Evolutionary conservation across 257 asterid genomes (phyloP).

Genomic region (Salvia rosmarinus): DNA sequence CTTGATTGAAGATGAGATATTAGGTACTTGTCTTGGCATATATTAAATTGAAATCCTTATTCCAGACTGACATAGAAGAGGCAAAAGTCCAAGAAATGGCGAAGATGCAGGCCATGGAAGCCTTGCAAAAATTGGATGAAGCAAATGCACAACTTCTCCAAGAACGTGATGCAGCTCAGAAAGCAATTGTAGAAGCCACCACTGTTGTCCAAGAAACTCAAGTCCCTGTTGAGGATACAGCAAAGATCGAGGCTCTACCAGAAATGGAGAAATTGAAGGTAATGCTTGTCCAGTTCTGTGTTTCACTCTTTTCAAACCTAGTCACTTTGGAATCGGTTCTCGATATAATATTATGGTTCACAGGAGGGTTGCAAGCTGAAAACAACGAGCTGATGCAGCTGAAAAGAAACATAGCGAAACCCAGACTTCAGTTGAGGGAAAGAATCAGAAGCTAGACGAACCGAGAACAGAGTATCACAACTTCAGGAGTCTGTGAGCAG

Average conservation of each 20-base stretch:
- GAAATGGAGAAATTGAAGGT: slow-evolving; percentile 81
- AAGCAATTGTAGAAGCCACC: slow-evolving; percentile 85
- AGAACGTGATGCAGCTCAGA: slow-evolving; percentile 90
- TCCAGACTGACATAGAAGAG: slow-evolving; percentile 87
- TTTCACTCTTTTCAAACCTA: slow-evolving; percentile 16
- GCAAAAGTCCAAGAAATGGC: slow-evolving; percentile 66
- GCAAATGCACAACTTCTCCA: slow-evolving; percentile 62
- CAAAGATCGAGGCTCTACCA: slow-evolving; percentile 65
- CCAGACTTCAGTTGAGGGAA: slow-evolving; percentile 66
- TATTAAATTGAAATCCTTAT: slow-evolving; percentile 31
- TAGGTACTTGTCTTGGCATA: slow-evolving; percentile 6
- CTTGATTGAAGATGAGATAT: slow-evolving; percentile 17
- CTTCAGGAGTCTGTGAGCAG: slow-evolving; percentile 94
- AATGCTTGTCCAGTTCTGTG: slow-evolving; percentile 35
- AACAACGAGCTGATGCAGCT: slow-evolving; percentile 74
- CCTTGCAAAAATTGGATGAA: slow-evolving; percentile 80
- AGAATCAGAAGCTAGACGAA: slow-evolving; percentile 84
- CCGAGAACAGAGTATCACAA: slow-evolving; percentile 75
- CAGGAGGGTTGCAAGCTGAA: slow-evolving; percentile 74
- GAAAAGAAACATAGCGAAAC: slow-evolving; percentile 71
- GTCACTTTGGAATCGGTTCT: slow-evolving; percentile 21
- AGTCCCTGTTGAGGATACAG: slow-evolving; percentile 83
- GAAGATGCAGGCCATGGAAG: slow-evolving; percentile 74
- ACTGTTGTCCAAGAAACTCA: slow-evolving; percentile 73
- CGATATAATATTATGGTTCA: slow-evolving; percentile 30